Conservation (phyloP, 2,329 filamentous ascomycete species). For the Monosporascus cannonballus region DNA sequence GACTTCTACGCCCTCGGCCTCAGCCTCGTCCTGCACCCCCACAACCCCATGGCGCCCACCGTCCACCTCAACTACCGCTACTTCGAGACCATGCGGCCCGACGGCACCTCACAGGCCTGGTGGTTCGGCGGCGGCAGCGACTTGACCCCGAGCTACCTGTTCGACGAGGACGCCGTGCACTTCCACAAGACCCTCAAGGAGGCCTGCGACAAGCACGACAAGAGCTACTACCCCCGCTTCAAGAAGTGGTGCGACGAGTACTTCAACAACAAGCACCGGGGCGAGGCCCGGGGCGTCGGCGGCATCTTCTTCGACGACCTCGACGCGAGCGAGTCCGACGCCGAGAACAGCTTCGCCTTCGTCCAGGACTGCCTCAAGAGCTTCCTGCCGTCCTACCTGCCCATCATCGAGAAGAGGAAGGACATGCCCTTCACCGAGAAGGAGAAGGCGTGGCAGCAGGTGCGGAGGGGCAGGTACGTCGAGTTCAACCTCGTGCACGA, state of each 20-base stretch:
- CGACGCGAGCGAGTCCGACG: constrained; percentile 78
- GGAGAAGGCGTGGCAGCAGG: constrained; percentile 95
- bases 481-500: constrained; percentile 99
- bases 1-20: constrained; percentile 95
- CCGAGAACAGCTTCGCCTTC: constrained; percentile 86
- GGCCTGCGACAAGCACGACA: constrained; percentile 89
- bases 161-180: constrained; percentile 94
- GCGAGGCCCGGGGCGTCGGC: constrained; percentile 79
- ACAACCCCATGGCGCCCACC: constrained; percentile 94
- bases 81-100: constrained; percentile 87
- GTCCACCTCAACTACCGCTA: constrained; percentile 98
- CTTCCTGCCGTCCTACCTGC: constrained; percentile 86
- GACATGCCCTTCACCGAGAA: constrained; percentile 82
- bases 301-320: constrained; percentile 99
- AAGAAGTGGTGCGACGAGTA: constrained; percentile 99
- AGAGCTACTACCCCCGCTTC: constrained; percentile 85
- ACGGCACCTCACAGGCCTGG: constrained; percentile 80
- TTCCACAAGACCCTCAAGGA: constrained; percentile 94
- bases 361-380: constrained; percentile 77
- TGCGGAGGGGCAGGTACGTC: constrained; percentile 89
- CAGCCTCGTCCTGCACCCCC: constrained; percentile 86
- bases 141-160: constrained; percentile 87
- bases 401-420: constrained; percentile 82
- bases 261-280: constrained; percentile 88
- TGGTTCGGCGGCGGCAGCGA: constrained; percentile 98